Base-by-base conservation (phyloP, 768 basidiomycete species). In the Ramaria rubella region DNA sequence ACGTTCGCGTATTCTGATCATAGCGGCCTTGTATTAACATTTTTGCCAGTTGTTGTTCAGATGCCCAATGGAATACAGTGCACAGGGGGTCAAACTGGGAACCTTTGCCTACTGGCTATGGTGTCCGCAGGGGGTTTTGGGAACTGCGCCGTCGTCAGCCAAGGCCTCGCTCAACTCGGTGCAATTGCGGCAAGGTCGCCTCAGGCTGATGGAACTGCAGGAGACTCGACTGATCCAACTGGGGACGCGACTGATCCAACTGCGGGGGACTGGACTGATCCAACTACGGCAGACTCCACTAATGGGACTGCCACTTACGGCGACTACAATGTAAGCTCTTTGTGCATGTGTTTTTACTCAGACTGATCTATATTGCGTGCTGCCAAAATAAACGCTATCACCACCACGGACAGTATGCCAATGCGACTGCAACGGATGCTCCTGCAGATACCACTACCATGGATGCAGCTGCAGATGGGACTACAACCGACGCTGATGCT, bases 61-160 rank as follows among this genome's bases (percentile, higher is more conserved):
- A 70, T 83, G 27, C 80, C 81, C 2, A 66, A 75, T 21, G 75
- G 73, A 21, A 79, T 76, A 4, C 74, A 65, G 52, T 83, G 81
- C 65, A 71, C 75, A 12, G 81, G 81, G 54, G 81, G 81, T 34
- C 30, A 65, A 0, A 56, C 67, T 5, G 66, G 69, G 2, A 71
- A 79, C 64, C 69, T 72, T 26, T 83, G 81, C 65, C 69, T 83
- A 55, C 75, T 77, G 68, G 74, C 77, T 27, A 77, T 82, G 61
- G 73, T 67, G 42, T 77, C 78, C 19, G 65, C 75, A 19, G 74
- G 71, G 23, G 76, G 77, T 27, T 81, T 81, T 65, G 80, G 81
- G 52, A 81, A 79, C 64, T 82, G 81, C 57, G 73, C 76, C 11
- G 78, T 73, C 30, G 77, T 81, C 30, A 62, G 62, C 9, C 72